phyloP scores from a whole-genome alignment of 2,329 filamentous ascomycete genomes.

The Coniochaeta sp. region DNA sequence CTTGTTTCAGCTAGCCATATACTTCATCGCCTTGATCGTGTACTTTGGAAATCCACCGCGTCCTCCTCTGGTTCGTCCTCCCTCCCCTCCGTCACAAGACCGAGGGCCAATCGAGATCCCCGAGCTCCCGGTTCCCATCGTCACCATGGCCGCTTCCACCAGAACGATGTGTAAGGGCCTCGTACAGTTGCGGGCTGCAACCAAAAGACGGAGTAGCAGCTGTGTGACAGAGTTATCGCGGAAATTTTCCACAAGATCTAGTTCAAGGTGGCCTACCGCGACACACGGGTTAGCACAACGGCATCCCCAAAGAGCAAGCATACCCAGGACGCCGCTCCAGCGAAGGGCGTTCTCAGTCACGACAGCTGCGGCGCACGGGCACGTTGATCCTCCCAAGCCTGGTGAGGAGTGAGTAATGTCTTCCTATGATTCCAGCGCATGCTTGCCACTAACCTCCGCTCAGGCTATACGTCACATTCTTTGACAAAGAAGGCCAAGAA shows the following conservation, averaged over 20 bases:
- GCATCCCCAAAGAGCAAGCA: neutral
- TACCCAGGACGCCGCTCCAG: neutral
- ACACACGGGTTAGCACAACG: neutral
- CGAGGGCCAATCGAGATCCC: neutral
- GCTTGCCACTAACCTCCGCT: constrained; percentile 3
- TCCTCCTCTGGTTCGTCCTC: neutral
- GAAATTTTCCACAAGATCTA: neutral
- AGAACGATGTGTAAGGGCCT: neutral
- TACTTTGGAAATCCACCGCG: neutral
- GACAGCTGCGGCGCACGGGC: constrained; percentile 57
- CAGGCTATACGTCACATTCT: constrained; percentile 82
- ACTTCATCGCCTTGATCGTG: neutral
- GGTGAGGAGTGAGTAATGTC: constrained; percentile 70
- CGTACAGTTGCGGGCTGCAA: neutral
- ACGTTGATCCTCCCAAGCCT: constrained; percentile 74
- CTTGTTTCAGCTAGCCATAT: neutral
- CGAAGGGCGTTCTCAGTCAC: constrained; percentile 54
- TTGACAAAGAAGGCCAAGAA: constrained; percentile 78
- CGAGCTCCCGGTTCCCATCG: neutral
- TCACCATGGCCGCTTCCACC: neutral
- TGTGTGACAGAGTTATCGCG: neutral
- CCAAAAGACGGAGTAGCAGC: neutral
- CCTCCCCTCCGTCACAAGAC: neutral
- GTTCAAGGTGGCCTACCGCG: neutral
- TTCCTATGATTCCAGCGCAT: neutral